Percentiles rank a stretch among this genome's conserved stretches.
Evolutionary conservation across 495 filamentous ascomycete species (phyloP).

Genomic region (Daldinia loculata): DNA sequence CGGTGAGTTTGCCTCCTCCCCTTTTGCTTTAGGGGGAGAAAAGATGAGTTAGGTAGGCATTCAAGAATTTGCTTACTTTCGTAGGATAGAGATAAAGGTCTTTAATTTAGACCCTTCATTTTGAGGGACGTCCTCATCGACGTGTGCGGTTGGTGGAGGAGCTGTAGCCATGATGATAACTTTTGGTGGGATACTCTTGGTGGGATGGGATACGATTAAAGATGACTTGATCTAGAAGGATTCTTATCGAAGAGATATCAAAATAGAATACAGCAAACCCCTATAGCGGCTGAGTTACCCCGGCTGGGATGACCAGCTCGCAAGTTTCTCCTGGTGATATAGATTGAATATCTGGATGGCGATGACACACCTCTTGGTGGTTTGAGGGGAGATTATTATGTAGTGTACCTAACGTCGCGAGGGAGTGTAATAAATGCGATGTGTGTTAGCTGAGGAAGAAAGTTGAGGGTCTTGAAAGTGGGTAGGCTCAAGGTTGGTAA

Average conservation of each 20-base stretch:
- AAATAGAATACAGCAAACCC: slow-evolving; percentile 4
- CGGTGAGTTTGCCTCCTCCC: slow-evolving; percentile 25
- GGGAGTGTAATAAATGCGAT: background rate
- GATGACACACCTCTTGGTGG: slow-evolving; percentile 14
- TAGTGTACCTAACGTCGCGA: background rate
- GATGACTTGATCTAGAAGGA: background rate
- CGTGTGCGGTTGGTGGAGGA: slow-evolving; percentile 28
- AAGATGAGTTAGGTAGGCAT: background rate
- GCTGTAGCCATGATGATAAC: slow-evolving; percentile 41
- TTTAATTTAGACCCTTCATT: slow-evolving; percentile 86
- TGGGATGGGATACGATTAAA: slow-evolving; percentile 5
- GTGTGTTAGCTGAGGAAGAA: slow-evolving; percentile 3
- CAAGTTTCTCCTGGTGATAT: slow-evolving; percentile 9
- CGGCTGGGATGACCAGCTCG: slow-evolving; percentile 32
- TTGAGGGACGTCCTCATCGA: slow-evolving; percentile 67
- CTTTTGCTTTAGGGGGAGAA: background rate
- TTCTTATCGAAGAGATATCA: slow-evolving; percentile 1
- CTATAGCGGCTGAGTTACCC: slow-evolving; percentile 25
- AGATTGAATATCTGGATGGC: slow-evolving; percentile 16
- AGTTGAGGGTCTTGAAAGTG: slow-evolving; percentile 35
- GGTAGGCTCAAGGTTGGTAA: slow-evolving; percentile 15
- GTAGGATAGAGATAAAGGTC: slow-evolving; percentile 82
- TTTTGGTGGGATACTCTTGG: background rate
- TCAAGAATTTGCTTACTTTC: slow-evolving; percentile 65
- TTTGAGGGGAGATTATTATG: slow-evolving; percentile 3